phyloP scores from a whole-genome alignment of 768 basidiomycete genomes.

The Ephemerocybe angulata region DNA sequence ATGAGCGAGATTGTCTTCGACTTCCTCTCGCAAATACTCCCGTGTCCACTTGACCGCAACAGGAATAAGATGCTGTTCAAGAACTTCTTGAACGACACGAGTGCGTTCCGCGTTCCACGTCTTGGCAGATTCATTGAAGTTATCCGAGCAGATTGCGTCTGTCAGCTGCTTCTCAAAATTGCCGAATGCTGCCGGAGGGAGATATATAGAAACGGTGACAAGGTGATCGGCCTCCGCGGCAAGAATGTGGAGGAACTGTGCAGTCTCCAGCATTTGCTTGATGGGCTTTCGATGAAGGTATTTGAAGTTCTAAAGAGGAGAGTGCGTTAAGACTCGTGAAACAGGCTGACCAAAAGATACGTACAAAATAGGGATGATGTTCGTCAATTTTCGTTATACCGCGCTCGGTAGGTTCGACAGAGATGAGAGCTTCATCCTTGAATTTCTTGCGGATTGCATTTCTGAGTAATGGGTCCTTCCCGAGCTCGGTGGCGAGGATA shows the following conservation, averaged over 20 bases:
- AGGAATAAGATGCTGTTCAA: conserved; percentile 82
- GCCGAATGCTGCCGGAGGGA: conserved; percentile 60
- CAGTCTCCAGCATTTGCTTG: conserved; percentile 57
- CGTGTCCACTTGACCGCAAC: conserved; percentile 83
- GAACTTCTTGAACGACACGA: conserved; percentile 70
- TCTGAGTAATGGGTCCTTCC: conserved; percentile 86
- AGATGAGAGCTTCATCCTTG: conserved; percentile 69
- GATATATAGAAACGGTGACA: conserved; percentile 67
- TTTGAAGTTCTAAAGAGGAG: conserved; percentile 76
- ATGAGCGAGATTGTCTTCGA: conserved; percentile 76
- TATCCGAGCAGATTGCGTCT: conserved; percentile 80
- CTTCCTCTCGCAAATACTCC: conserved; percentile 86
- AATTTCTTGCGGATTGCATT: conserved; percentile 74
- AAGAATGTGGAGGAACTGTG: conserved; percentile 89
- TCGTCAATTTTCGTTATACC: conserved; percentile 77
- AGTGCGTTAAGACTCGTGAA: conserved; percentile 6
- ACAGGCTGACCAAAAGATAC: conserved; percentile 22
- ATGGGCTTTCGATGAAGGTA: conserved; percentile 82
- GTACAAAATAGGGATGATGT: conserved; percentile 65
- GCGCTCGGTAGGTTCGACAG: conserved; percentile 83
- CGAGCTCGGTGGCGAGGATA: conserved; percentile 86
- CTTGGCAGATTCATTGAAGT: conserved; percentile 77
- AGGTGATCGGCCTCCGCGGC: conserved; percentile 87
- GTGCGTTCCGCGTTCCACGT: conserved; percentile 90
- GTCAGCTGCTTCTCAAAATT: conserved; percentile 71